A percentile compares a stretch with the other conserved stretches of the same genome.
phyloP scores from a whole-genome alignment of 768 basidiomycete genomes.

The Mycena chlorophos region DNA sequence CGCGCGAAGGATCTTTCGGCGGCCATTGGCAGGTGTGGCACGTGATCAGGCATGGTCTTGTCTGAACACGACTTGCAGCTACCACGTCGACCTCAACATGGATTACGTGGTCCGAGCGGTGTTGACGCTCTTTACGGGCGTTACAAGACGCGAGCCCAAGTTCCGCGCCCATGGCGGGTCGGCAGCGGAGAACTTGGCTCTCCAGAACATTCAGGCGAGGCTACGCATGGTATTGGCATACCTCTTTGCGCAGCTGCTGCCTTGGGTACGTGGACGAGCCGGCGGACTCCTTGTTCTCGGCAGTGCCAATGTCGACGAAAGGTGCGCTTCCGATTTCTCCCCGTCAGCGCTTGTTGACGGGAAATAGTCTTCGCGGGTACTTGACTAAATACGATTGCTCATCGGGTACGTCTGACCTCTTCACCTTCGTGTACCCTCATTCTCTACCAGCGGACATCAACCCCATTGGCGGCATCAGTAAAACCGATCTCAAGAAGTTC shows the following conservation, averaged over 20 bases:
- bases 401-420: slow-evolving; percentile 51
- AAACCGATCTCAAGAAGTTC: slow-evolving; percentile 95
- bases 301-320: slow-evolving; percentile 98
- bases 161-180: slow-evolving; percentile 89
- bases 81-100: slow-evolving; percentile 96
- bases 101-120: slow-evolving; percentile 86
- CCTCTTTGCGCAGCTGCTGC: slow-evolving; percentile 91
- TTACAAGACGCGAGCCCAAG: slow-evolving; percentile 61
- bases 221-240: slow-evolving; percentile 94
- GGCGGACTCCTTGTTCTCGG: slow-evolving; percentile 95
- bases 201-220: slow-evolving; percentile 98
- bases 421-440: neutral
- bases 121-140: slow-evolving; percentile 76
- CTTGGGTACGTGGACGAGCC: slow-evolving; percentile 80
- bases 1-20: slow-evolving; percentile 85
- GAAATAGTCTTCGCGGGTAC: slow-evolving; percentile 83
- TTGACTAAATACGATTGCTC: slow-evolving; percentile 98
- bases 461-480: slow-evolving; percentile 97
- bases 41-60: neutral
- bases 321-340: slow-evolving; percentile 49
- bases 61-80: slow-evolving; percentile 46
- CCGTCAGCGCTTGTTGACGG: neutral
- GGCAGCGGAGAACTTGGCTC: slow-evolving; percentile 86
- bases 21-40: slow-evolving; percentile 83
- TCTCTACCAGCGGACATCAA: slow-evolving; percentile 81